These are phyloP conservation scores for Xylariaceae sp. DNA, from an alignment of 2,329 filamentous ascomycete genomes.

Conservation along the genomic window DNA sequence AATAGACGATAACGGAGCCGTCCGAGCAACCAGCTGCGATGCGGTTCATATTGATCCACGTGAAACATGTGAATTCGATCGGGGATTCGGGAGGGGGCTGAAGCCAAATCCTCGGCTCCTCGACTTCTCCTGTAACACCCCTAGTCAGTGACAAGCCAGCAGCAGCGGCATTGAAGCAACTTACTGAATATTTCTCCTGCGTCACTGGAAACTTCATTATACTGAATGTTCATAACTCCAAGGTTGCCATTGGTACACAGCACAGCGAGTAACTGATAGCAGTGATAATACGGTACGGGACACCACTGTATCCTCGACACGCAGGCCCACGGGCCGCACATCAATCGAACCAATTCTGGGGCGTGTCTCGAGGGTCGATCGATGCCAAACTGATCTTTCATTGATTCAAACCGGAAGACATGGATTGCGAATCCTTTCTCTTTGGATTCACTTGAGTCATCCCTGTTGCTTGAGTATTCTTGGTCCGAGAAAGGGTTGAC, in stretches of 20 bases:
- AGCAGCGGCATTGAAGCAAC: constrained; percentile 15
- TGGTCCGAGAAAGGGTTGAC: constrained; percentile 49
- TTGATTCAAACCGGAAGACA: constrained; percentile 44
- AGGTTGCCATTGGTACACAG: constrained; percentile 49
- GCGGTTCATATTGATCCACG: constrained; percentile 52
- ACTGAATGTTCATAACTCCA: constrained; percentile 41
- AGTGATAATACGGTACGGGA: constrained; percentile 36
- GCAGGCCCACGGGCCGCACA: constrained; percentile 49
- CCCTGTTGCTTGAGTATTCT: constrained; percentile 36
- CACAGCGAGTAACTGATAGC: constrained; percentile 38
- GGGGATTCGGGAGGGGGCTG: constrained; percentile 42
- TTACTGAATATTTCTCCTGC: constrained; percentile 37
- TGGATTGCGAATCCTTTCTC: constrained; percentile 46
- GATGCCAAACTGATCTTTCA: constrained; percentile 30
- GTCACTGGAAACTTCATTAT: constrained; percentile 8
- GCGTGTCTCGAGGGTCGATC: constrained; percentile 32
- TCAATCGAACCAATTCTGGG: constrained; percentile 39
- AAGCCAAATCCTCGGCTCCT: constrained; percentile 42
- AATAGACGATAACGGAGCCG: constrained; percentile 54
- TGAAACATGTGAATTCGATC: constrained; percentile 47
- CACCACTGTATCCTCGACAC: constrained; percentile 50
- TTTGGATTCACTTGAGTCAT: constrained; percentile 35
- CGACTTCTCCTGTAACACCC: constrained; percentile 38
- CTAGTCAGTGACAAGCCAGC: constrained; percentile 23
- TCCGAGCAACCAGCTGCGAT: constrained; percentile 52